Evolutionary conservation across 176 grass and related monocot genomes (phyloP).

Genomic region (Paspalum vaginatum): DNA sequence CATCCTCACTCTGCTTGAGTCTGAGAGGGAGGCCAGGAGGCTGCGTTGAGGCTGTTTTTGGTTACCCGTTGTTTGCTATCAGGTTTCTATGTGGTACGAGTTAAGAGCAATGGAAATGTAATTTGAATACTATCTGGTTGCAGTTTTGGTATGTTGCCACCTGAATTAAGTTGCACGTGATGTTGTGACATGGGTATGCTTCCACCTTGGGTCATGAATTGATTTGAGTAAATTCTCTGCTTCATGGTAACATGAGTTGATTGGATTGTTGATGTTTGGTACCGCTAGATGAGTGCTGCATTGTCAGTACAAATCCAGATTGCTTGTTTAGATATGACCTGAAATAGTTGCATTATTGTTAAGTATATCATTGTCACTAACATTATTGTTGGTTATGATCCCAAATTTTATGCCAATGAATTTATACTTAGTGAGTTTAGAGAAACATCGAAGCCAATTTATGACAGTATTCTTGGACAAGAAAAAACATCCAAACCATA

Average conservation of each 20-base stretch:
- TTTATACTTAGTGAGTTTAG: too few species aligned
- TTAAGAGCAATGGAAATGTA: constrained; percentile 28
- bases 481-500: too few species aligned
- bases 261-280: neutral
- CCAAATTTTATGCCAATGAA: too few species aligned
- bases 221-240: too few species aligned
- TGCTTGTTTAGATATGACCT: neutral
- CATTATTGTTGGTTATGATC: too few species aligned
- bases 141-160: constrained; percentile 39
- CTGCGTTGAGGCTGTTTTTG: constrained; percentile 51
- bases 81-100: neutral
- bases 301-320: neutral
- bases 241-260: too few species aligned
- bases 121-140: constrained; percentile 10
- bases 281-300: neutral
- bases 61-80: too few species aligned
- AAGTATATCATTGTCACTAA: too few species aligned
- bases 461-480: too few species aligned
- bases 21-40: constrained; percentile 90
- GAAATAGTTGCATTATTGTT: too few species aligned
- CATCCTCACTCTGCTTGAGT: constrained; percentile 84
- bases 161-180: neutral
- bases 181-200: neutral
- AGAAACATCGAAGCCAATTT: too few species aligned
- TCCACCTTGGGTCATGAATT: neutral